Base-by-base conservation (phyloP, 257 asterid species). In the Datura wrightii region DNA sequence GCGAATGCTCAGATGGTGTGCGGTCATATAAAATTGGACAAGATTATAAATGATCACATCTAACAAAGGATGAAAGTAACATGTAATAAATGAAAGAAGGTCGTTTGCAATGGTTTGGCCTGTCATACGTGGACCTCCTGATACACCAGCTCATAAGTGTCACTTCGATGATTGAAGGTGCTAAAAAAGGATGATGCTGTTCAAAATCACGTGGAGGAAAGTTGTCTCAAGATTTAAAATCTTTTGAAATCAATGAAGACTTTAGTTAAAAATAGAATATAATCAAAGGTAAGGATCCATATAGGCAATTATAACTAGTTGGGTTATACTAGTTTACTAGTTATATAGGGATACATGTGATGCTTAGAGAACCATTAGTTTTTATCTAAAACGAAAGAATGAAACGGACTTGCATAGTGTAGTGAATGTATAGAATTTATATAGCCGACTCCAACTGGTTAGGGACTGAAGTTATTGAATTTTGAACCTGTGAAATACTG, bases 401-500 rank as follows among this genome's bases (percentile, higher is more conserved):
- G 58, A 72, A 72, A 14, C 19, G 59, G 58, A 72, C 59, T 10
- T 72, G 58, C 54, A 72, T 72, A 19, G n/a, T 72, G 5, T 5
- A 46, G 59, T 46, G 55, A 48, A 19, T 46, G 18, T 10, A n/a
- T 55, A 44, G 54, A 44, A 71, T 44, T 72, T 50, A 52, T 72
- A n/a, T 46, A 3, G 80, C 19, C n/a, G 19, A 72, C n/a, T 50
- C 80, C 80, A 72, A 19, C 39, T 46, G 34, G 14, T 41, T 67
- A 67, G 13, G 78, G 52, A 16, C 31, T 6, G 52, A 67, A 39
- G 13, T 39, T 52, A 39, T 67, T 39, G 78, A 70, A 16, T 42
- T 39, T 70, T 70, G 79, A 69, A 69, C 78, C 78, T 69, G 31
- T 39, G 14, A 69, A 74, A 19, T 74, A 48, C n/a, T 72, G 19